A percentile compares a stretch with the other conserved stretches of the same genome.
Conservation (phyloP, 2,329 filamentous ascomycete species). For the Penicillium sp. region DNA sequence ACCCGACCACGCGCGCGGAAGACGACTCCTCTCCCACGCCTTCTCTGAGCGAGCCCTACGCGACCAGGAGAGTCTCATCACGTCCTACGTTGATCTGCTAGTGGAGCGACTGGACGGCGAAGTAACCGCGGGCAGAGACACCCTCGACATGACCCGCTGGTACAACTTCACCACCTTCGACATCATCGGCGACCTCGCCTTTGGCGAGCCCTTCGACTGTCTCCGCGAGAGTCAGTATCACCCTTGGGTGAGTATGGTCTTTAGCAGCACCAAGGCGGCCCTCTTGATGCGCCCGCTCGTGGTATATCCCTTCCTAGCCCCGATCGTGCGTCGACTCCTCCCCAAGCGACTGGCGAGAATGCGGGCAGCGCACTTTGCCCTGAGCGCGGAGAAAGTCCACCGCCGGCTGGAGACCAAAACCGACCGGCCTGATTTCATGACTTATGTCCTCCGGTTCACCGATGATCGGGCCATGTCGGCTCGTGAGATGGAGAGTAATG, state of each 20-base stretch:
- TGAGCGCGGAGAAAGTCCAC: conserved; percentile 28
- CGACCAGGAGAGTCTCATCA: conserved; percentile 19
- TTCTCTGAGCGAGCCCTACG: conserved; percentile 22
- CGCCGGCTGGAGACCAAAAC: conserved; percentile 27
- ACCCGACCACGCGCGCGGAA: conserved; percentile 24
- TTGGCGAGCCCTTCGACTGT: conserved; percentile 45
- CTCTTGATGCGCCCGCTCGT: conserved; percentile 9
- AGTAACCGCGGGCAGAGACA: background rate
- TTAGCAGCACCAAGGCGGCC: conserved; percentile 17
- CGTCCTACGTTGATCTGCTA: conserved; percentile 26
- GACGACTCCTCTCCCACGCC: conserved; percentile 20
- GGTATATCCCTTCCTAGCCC: conserved; percentile 20
- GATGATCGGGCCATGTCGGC: conserved; percentile 30
- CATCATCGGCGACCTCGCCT: conserved; percentile 45
- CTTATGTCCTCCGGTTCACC: conserved; percentile 39
- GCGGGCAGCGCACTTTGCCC: conserved; percentile 13
- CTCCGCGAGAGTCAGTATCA: conserved; percentile 39
- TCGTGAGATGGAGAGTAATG: conserved; percentile 44
- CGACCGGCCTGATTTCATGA: conserved; percentile 44
- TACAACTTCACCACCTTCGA: conserved; percentile 44
- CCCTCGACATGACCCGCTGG: conserved; percentile 37
- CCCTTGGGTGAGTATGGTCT: conserved; percentile 43
- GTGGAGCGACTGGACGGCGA: conserved; percentile 23
- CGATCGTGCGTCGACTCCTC: conserved; percentile 11
- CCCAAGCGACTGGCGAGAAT: conserved; percentile 13